Evolutionary conservation across 768 basidiomycete genomes (phyloP), one percentile per base, ranked within the genome.

Genomic region (Ramaria rubella): DNA sequence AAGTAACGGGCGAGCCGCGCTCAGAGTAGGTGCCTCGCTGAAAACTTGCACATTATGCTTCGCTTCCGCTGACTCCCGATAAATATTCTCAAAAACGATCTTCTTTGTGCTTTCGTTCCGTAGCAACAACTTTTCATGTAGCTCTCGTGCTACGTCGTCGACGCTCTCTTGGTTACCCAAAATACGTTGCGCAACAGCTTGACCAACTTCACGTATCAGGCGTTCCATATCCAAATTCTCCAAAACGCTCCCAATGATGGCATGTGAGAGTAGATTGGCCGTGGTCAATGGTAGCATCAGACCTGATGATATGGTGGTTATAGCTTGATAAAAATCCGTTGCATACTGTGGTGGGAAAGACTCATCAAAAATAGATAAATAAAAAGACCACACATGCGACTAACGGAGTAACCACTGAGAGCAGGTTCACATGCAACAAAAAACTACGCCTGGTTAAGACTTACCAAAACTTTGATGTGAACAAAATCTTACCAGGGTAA

Each of bases 381-480:
- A 30, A 24, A 33, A 40, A 42, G 30, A 19, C 44, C n/a, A 23
- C 23, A 11, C 19, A 24, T 29, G 36, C 30, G 56, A 68, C 86
- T 66, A 63, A 91, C 90, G 57, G 87, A 88, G 66, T 95, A 95
- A 43, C 92, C 91, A 61, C 90, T 93, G 58, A 95, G 77, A 5
- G 92, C 94, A 56, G 95, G 94, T 70, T 98, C 95, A 73, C 95
- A 98, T 27, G 95, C 95, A n/a, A 98, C 95, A 69, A 96, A 94
- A 74, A 97, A 97, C 93, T 96, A 38, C 54, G 23, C 60, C 52
- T 24, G 23, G 58, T 34, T 51, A 14, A 60, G 52, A 58, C 29
- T 52, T n/a, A 59, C 49, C n/a, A n/a, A 6, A 19, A 23, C 46
- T 14, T 5, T 46, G 27, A 43, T 55, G 29, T 58, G 45, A 24